phyloP scores from a whole-genome alignment of 225 moss, liverwort and hornwort species.

The Bryoerythrophyllum caledonicum region DNA sequence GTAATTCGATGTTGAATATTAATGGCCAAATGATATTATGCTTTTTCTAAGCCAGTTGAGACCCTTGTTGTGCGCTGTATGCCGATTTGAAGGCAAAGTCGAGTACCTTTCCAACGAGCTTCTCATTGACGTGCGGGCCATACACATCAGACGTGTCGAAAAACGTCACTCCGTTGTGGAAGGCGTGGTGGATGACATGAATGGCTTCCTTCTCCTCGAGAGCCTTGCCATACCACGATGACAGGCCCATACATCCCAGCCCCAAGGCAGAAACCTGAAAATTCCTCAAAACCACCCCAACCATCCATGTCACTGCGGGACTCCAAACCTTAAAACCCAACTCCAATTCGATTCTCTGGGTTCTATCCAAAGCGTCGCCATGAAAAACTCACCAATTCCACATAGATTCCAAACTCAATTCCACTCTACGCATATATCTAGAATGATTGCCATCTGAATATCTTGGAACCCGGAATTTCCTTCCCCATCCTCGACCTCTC shows the following conservation, averaged over 20 bases:
- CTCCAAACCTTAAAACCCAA: background rate
- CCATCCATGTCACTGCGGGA: background rate
- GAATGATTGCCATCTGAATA: too few relatives aligned
- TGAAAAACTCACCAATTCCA: background rate
- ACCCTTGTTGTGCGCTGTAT: background rate
- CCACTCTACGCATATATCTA: too few relatives aligned
- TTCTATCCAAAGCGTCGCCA: too few relatives aligned
- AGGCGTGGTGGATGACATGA: slow-evolving; percentile 43
- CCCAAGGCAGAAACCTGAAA: slow-evolving; percentile 40
- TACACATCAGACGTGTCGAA: slow-evolving; percentile 50
- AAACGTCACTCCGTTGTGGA: slow-evolving; percentile 42
- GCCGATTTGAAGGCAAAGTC: background rate
- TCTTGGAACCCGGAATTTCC: too few relatives aligned
- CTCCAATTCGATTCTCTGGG: background rate
- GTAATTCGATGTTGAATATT: background rate
- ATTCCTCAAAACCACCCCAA: slow-evolving; percentile 2
- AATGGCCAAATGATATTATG: background rate
- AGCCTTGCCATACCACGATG: slow-evolving; percentile 34
- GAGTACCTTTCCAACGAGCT: slow-evolving; percentile 37
- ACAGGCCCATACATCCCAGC: slow-evolving; percentile 49
- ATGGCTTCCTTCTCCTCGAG: slow-evolving; percentile 34
- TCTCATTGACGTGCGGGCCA: slow-evolving; percentile 45
- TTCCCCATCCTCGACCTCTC: too few relatives aligned
- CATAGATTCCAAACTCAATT: too few relatives aligned
- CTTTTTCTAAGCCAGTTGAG: background rate